These are phyloP conservation scores for Cyberlindnera saturnus DNA, from an alignment of 805 yeast genomes.

Conservation along the genomic window DNA sequence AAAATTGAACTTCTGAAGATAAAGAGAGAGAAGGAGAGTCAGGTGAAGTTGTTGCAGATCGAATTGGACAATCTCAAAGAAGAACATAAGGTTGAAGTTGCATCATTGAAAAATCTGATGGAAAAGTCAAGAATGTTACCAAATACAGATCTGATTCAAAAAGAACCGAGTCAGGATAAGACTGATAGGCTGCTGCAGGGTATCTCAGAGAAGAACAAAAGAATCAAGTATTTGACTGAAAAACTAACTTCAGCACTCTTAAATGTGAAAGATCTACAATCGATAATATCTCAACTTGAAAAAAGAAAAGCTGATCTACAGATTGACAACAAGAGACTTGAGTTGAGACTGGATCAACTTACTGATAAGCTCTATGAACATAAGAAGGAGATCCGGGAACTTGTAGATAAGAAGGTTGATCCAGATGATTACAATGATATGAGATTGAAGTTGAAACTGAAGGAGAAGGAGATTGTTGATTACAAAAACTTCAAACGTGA, in stretches of 20 bases:
- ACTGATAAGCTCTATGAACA: slow-evolving; percentile 27
- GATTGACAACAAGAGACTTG: slow-evolving; percentile 28
- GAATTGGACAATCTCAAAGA: slow-evolving; percentile 34
- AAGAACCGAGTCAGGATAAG: slow-evolving; percentile 4
- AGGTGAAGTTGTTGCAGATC: slow-evolving; percentile 29
- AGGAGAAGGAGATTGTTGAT: slow-evolving; percentile 19
- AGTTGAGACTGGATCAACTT: slow-evolving; percentile 24
- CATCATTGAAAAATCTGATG: slow-evolving; percentile 26
- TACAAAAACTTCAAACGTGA: slow-evolving; percentile 29
- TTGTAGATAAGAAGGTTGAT: slow-evolving; percentile 6
- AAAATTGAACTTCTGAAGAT: slow-evolving; percentile 30
- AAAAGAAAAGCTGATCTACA: slow-evolving; percentile 25
- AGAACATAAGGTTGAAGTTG: slow-evolving; percentile 31
- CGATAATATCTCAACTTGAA: slow-evolving; percentile 26
- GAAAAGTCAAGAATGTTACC: slow-evolving; percentile 8
- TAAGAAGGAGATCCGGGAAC: slow-evolving; percentile 17
- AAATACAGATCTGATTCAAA: slow-evolving; percentile 5
- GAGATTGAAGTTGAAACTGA: slow-evolving; percentile 10
- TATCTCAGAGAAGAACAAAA: slow-evolving; percentile 20
- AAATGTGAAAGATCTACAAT: slow-evolving; percentile 26
- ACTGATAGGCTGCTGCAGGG: slow-evolving; percentile 22
- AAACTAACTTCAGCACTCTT: slow-evolving; percentile 20
- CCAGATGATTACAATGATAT: slow-evolving; percentile 10
- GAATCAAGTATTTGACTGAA: slow-evolving; percentile 18
- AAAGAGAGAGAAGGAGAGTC: slow-evolving; percentile 33